These are phyloP conservation scores for Moesziomyces aphidis DNA, from an alignment of 1,284 basidiomycete species.

Conservation along the genomic window DNA sequence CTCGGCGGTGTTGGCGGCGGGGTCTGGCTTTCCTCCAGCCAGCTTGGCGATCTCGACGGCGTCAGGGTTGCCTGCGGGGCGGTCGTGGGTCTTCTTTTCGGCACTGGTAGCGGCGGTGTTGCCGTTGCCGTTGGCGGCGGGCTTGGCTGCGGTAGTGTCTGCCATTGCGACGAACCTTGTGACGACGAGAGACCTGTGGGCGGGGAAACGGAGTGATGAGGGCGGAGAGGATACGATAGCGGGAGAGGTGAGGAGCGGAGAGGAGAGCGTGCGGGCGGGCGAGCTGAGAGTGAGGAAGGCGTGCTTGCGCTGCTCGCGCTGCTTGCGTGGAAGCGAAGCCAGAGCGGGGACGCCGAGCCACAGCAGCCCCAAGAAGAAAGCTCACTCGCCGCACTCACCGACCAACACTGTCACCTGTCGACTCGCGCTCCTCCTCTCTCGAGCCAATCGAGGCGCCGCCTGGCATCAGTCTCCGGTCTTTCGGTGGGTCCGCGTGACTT, in stretches of 20 bases:
- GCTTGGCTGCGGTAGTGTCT: slow-evolving; percentile 20
- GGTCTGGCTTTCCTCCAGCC: slow-evolving; percentile 64
- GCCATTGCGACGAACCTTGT: slow-evolving; percentile 31
- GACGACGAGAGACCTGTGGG: neutral
- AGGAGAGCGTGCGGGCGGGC: neutral
- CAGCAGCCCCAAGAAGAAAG: slow-evolving; percentile 1
- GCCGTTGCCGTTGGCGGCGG: slow-evolving; percentile 6
- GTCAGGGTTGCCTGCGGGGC: slow-evolving; percentile 44
- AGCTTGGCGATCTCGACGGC: slow-evolving; percentile 63
- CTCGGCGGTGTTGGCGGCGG: slow-evolving; percentile 57
- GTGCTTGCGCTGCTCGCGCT: neutral
- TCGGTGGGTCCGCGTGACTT: neutral
- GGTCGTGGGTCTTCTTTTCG: slow-evolving; percentile 31
- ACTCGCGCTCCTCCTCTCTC: neutral
- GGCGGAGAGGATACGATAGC: neutral
- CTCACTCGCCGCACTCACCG: neutral
- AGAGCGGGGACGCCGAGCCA: slow-evolving; percentile 15
- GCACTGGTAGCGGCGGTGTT: slow-evolving; percentile 14
- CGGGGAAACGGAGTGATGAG: neutral
- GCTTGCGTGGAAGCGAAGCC: slow-evolving; percentile 27
- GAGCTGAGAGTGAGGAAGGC: no score
- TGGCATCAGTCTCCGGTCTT: neutral
- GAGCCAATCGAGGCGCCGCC: neutral
- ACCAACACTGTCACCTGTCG: neutral
- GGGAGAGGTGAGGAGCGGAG: neutral